These are phyloP conservation scores for Bipolaris cookei DNA, from an alignment of 2,329 filamentous ascomycete species.

Conservation along the genomic window DNA sequence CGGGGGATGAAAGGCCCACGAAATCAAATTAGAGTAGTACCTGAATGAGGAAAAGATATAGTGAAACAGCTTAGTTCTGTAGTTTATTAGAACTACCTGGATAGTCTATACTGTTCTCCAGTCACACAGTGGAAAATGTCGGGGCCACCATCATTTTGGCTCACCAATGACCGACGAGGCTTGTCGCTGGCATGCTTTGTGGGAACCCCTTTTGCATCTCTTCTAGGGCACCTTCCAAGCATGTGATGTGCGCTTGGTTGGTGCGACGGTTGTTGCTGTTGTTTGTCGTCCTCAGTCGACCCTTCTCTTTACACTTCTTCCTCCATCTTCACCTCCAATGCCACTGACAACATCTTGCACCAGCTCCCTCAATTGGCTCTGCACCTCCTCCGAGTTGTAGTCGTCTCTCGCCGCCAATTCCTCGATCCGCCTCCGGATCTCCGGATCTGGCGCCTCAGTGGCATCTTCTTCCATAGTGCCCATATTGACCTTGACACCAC, in stretches of 20 bases:
- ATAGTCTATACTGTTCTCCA: not conserved
- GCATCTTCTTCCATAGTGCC: conserved; percentile 69
- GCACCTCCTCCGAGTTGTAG: conserved; percentile 80
- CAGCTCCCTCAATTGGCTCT: conserved; percentile 77
- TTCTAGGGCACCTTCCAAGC: not conserved
- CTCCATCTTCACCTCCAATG: conserved; percentile 65
- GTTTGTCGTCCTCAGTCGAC: conserved; percentile 38
- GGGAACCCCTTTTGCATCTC: not conserved
- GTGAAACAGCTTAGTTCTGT: not conserved
- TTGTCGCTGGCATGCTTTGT: not conserved
- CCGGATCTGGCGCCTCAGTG: conserved; percentile 72
- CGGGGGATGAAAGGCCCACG: not conserved
- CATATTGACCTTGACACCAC: conserved; percentile 78
- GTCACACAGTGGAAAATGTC: not conserved
- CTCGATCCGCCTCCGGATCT: conserved; percentile 85
- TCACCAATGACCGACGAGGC: not conserved
- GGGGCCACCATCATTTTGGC: not conserved
- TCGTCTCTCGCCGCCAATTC: conserved; percentile 83
- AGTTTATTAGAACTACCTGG: not conserved
- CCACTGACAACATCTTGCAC: conserved; percentile 80
- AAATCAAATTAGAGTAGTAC: not conserved
- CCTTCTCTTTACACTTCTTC: conserved; percentile 54
- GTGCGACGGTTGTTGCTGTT: not conserved
- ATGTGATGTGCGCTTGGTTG: not conserved
- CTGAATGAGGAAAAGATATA: not conserved